phyloP scores from a whole-genome alignment of 805 yeast genomes.

The Novakomyces olei region DNA sequence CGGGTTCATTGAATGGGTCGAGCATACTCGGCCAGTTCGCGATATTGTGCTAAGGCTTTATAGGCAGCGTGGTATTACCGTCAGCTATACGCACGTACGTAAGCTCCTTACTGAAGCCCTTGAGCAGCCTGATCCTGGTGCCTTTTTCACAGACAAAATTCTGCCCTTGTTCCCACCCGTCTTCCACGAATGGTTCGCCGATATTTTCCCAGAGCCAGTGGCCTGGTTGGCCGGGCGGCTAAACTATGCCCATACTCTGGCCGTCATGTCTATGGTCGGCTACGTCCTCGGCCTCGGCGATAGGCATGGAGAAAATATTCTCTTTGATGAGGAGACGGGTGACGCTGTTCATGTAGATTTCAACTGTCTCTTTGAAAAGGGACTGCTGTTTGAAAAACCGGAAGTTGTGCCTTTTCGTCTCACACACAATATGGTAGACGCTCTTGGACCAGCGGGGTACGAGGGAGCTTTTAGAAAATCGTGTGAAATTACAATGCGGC shows the following conservation, averaged over 20 bases:
- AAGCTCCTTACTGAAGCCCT: neutral
- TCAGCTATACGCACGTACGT: constrained; percentile 1
- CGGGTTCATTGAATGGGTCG: constrained; percentile 84
- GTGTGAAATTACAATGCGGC: constrained; percentile 57
- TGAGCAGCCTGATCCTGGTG: neutral
- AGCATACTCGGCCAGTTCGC: constrained; percentile 49
- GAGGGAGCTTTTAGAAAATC: constrained; percentile 78
- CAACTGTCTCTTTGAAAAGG: constrained; percentile 82
- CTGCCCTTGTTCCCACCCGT: constrained; percentile 34
- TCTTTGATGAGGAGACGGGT: constrained; percentile 53
- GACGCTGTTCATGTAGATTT: constrained; percentile 82
- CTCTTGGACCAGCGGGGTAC: constrained; percentile 65
- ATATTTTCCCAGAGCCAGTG: constrained; percentile 71
- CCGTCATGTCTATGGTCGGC: constrained; percentile 96
- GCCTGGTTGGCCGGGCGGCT: constrained; percentile 69
- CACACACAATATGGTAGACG: constrained; percentile 74
- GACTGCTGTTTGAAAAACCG: constrained; percentile 49
- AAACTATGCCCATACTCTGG: constrained; percentile 52
- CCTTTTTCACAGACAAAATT: constrained; percentile 3
- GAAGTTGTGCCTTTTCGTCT: constrained; percentile 87
- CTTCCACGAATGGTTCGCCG: constrained; percentile 68
- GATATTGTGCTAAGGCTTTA: constrained; percentile 30
- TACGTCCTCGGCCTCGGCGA: constrained; percentile 87
- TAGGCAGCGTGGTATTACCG: constrained; percentile 19
- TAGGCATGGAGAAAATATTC: constrained; percentile 80